A percentile compares a stretch with the other conserved stretches of the same genome.
Conservation (phyloP, 1,284 basidiomycete species). For the Calocybe gambosa region DNA sequence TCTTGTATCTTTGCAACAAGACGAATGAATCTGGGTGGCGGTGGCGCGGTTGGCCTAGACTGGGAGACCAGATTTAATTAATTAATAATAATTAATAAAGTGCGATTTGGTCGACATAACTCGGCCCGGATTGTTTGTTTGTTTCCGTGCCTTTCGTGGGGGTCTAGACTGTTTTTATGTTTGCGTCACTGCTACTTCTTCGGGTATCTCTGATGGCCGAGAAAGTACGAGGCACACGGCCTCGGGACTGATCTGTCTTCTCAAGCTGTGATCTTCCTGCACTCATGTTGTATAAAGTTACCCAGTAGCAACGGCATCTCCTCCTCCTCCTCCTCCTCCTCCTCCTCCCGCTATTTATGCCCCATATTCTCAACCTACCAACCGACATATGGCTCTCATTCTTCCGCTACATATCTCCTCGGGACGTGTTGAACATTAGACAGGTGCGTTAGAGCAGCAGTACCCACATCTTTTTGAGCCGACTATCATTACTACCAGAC, state of each 20-base stretch:
- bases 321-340: too few relatives aligned
- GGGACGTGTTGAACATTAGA: slow-evolving; percentile 32
- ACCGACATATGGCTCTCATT: slow-evolving; percentile 31
- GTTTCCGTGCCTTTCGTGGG: slow-evolving; percentile 30
- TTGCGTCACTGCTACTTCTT: not conserved
- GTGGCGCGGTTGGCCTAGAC: not conserved
- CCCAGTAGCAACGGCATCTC: too few relatives aligned
- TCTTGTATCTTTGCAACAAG: too few relatives aligned
- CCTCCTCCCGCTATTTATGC: too few relatives aligned
- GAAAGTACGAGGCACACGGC: slow-evolving; percentile 14
- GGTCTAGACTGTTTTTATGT: slow-evolving; percentile 7
- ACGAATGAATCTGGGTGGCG: too few relatives aligned
- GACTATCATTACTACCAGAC: slow-evolving; percentile 35
- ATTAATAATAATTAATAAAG: too few relatives aligned
- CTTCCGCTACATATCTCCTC: slow-evolving; percentile 26
- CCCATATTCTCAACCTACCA: slow-evolving; percentile 24
- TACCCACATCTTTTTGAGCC: too few relatives aligned
- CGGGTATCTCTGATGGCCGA: not conserved
- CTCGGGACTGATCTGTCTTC: too few relatives aligned
- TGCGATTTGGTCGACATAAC: slow-evolving; percentile 36
- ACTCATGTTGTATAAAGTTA: too few relatives aligned
- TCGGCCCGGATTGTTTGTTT: slow-evolving; percentile 18
- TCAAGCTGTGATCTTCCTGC: not conserved
- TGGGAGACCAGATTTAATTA: too few relatives aligned
- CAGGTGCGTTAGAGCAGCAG: too few relatives aligned